phyloP scores from a whole-genome alignment of 1,284 basidiomycete genomes.

The Ganoderma lingzhi region DNA sequence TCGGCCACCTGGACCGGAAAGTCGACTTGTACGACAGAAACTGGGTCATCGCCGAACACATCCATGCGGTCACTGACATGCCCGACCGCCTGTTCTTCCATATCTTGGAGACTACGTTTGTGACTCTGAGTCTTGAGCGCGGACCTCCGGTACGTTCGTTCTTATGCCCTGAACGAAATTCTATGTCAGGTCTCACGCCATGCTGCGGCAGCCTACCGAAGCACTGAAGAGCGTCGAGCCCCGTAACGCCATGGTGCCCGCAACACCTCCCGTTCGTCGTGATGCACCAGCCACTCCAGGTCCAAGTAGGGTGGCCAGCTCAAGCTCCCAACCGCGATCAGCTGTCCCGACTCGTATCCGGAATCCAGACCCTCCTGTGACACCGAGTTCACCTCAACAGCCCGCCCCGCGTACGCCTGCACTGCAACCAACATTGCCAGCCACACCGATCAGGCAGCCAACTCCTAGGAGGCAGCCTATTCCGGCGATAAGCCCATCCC shows the following conservation, averaged over 20 bases:
- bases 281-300: not conserved
- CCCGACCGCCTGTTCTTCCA: conserved; percentile 68
- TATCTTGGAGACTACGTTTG: conserved; percentile 60
- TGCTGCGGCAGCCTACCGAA: conserved; percentile 1
- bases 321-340: not conserved
- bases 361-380: not conserved
- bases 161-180: too few relatives aligned
- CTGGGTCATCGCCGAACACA: conserved; percentile 49
- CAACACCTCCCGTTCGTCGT: not conserved
- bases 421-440: too few relatives aligned
- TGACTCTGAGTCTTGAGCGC: conserved; percentile 46
- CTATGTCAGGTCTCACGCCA: not conserved
- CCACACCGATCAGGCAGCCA: not conserved
- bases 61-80: conserved; percentile 56
- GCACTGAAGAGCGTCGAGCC: not conserved
- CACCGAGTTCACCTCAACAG: not conserved
- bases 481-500: not conserved
- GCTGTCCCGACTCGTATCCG: not conserved
- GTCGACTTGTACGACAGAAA: conserved; percentile 44
- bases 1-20: conserved; percentile 26
- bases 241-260: not conserved
- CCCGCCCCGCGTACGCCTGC: not conserved
- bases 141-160: conserved; percentile 39
- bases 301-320: not conserved
- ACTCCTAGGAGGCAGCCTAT: not conserved